Conservation (phyloP, 2,329 filamentous ascomycete genomes). For the Sporothrix brunneoviolacea region DNA sequence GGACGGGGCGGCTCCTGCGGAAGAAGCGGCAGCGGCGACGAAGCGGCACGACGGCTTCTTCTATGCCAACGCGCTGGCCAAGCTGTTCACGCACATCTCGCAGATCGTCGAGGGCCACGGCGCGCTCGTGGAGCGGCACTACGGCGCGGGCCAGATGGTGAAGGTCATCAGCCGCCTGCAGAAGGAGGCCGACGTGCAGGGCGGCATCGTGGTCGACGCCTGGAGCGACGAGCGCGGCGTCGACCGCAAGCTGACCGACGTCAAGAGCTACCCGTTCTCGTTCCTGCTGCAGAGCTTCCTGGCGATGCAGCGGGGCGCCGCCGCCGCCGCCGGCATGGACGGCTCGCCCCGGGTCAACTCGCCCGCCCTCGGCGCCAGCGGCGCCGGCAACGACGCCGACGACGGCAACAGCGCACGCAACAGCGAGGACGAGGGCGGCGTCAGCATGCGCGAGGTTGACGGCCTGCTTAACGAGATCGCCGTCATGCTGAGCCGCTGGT, state of each 20-base stretch:
- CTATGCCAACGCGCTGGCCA: constrained; percentile 84
- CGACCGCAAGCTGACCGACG: constrained; percentile 81
- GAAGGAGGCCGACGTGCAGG: constrained; percentile 91
- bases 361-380: constrained; percentile 55
- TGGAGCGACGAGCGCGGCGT: constrained; percentile 87
- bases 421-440: constrained; percentile 86
- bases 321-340: neutral
- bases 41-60: constrained; percentile 69
- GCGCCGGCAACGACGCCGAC: constrained; percentile 12
- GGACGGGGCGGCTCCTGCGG: constrained; percentile 31
- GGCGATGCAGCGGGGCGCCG: constrained; percentile 51
- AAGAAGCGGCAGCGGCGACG: neutral
- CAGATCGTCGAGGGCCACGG: constrained; percentile 93
- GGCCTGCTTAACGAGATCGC: constrained; percentile 79
- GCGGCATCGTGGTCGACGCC: constrained; percentile 89
- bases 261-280: constrained; percentile 96
- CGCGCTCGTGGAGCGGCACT: constrained; percentile 85
- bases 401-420: constrained; percentile 39
- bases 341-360: constrained; percentile 67
- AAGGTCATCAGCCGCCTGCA: constrained; percentile 89
- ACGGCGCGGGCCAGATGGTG: constrained; percentile 87
- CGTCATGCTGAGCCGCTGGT: constrained; percentile 89
- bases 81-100: constrained; percentile 94
- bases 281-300: constrained; percentile 94
- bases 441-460: constrained; percentile 96